Base-by-base conservation (phyloP, 768 basidiomycete species). In the Psilocybe cyanescens region DNA sequence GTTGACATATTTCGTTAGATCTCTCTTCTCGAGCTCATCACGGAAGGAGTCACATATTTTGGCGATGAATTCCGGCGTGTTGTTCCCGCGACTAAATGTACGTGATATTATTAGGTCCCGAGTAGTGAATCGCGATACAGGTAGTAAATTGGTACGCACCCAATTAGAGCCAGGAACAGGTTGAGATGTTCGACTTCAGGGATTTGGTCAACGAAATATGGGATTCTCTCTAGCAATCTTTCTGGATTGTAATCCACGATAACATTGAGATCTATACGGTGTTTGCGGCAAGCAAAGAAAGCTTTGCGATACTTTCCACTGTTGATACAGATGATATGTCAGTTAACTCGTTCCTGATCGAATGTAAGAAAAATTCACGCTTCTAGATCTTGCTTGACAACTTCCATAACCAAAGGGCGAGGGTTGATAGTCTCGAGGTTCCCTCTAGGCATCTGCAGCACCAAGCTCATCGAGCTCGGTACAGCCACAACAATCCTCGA, bases 371-470 rank as follows among this genome's bases (percentile, higher is more conserved):
- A 37, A 37, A 82, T 88, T 68, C 68, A 94, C 95, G 74, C 78
- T 39, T 90, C 81, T 5, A 98, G 77, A 70, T 96, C 91, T 55
- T 84, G 79, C 54, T 85, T 83, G 1, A 99, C 89, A 4, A 94
- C 89, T 58, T 89, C 84, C 80, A 97, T 86, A 16, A 98, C 95
- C 67, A 99, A 75, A 11, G 96, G 92, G 46, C 97, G 81, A 3
- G 97, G 97, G 68, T 91, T 94, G 56, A 99, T 89, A 1, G 95
- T 98, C 78, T 99, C 97, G 62, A 99, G 71, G 74, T 99, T 99
- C 1, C 97, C 97, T 65, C 97, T 79, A 0, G 97, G 97, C 97
- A 99, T 99, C 75, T 99, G 97, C 8, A 99, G 77, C 0, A 99
- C 92, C 35, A 99, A 74, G 67, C 84, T 88, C 93, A 96, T 98